Conservation (phyloP, 2,329 filamentous ascomycete species). For the Colletotrichum chrysophilum region DNA sequence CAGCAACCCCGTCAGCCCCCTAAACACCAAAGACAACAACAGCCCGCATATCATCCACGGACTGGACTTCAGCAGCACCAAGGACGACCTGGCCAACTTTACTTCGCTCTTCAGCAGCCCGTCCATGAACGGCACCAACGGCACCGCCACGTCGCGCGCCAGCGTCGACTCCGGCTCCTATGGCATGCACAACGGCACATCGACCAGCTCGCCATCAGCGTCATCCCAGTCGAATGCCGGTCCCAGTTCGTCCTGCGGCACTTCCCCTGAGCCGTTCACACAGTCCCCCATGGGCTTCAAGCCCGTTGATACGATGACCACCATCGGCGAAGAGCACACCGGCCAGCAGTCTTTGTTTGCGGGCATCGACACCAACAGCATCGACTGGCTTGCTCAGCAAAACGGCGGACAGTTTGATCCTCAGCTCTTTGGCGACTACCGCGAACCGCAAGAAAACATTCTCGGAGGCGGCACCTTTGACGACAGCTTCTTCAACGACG, state of each 20-base stretch:
- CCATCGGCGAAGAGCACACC: constrained; percentile 67
- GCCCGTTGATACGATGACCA: constrained; percentile 65
- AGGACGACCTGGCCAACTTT: constrained; percentile 60
- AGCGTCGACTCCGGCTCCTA: constrained; percentile 57
- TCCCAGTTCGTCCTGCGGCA: constrained; percentile 72
- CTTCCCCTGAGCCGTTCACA: constrained; percentile 77
- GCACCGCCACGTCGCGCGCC: constrained; percentile 47
- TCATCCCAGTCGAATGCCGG: constrained; percentile 66
- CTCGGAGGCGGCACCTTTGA: constrained; percentile 74
- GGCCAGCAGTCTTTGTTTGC: constrained; percentile 40
- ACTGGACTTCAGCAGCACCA: constrained; percentile 30
- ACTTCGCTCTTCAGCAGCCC: constrained; percentile 63
- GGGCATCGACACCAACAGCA: constrained; percentile 56
- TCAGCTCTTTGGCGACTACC: constrained; percentile 88
- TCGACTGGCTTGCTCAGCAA: constrained; percentile 80
- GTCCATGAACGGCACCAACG: constrained; percentile 43
- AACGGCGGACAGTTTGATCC: constrained; percentile 90
- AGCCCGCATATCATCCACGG: constrained; percentile 35
- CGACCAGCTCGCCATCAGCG: constrained; percentile 68
- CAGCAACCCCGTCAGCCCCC: constrained; percentile 39
- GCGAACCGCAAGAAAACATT: constrained; percentile 86
- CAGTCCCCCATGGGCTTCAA: constrained; percentile 74
- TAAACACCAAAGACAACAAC: constrained; percentile 34
- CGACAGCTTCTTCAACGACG: constrained; percentile 73
- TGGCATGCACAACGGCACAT: constrained; percentile 52